Evolutionary conservation across 257 asterid species (phyloP).

Genomic region (Hygrophila difformis): DNA sequence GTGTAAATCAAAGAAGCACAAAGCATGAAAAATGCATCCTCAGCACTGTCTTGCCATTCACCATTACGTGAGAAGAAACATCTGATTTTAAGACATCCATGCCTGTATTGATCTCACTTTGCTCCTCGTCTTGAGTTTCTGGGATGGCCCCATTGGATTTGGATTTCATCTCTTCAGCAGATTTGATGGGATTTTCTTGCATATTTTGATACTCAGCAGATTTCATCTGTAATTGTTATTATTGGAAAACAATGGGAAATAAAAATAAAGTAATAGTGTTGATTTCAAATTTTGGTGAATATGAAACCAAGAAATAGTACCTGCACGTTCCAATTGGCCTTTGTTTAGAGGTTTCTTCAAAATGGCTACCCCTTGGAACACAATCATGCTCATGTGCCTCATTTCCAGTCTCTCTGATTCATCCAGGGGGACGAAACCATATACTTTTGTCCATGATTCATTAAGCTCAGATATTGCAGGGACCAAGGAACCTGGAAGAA

Average conservation of each 20-base stretch:
- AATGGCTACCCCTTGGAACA: slow-evolving; percentile 69
- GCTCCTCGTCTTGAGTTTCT: no score
- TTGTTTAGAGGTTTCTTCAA: slow-evolving; percentile 50
- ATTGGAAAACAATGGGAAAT: slow-evolving; percentile 9
- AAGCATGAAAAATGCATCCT: no score
- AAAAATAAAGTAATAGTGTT: neutral
- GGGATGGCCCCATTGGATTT: no score
- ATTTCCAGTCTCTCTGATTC: slow-evolving; percentile 53
- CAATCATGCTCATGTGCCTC: slow-evolving; percentile 66
- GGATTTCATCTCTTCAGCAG: neutral
- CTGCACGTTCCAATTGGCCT: slow-evolving; percentile 29
- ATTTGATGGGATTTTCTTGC: slow-evolving; percentile 1
- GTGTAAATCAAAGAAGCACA: no score
- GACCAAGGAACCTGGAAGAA: slow-evolving; percentile 52
- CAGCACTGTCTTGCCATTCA: no score
- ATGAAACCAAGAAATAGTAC: slow-evolving; percentile 20
- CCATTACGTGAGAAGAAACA: no score
- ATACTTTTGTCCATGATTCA: slow-evolving; percentile 79
- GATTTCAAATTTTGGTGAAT: neutral
- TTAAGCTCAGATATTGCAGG: slow-evolving; percentile 75
- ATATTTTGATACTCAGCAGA: slow-evolving; percentile 15
- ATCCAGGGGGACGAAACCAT: slow-evolving; percentile 64
- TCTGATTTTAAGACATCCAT: no score
- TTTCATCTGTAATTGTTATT: slow-evolving; percentile 10
- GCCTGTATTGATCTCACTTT: no score